phyloP scores from a whole-genome alignment of 1,284 basidiomycete genomes.

The Rhodofomes roseus region DNA sequence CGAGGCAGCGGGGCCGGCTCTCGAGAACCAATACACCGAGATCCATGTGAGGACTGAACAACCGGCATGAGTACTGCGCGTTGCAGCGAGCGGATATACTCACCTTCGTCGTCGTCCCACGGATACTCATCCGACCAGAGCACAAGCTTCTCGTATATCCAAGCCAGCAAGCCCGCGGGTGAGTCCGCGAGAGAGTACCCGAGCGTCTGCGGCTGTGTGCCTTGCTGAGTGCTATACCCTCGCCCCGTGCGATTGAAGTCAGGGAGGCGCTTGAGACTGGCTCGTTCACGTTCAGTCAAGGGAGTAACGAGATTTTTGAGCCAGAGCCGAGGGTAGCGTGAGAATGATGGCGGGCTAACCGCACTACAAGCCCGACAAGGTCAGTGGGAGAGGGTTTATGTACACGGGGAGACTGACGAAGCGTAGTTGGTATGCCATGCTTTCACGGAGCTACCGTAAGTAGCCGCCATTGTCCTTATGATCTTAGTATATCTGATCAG shows the following conservation, averaged over 20 bases:
- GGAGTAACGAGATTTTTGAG: conserved; percentile 22
- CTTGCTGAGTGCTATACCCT: conserved; percentile 41
- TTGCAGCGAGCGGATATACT: conserved; percentile 51
- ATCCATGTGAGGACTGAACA: conserved; percentile 52
- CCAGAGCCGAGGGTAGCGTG: conserved; percentile 17
- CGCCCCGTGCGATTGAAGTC: conserved; percentile 9
- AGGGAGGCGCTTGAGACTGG: no score
- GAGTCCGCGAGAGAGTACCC: conserved; percentile 54
- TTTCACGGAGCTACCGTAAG: conserved; percentile 32
- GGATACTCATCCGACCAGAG: conserved; percentile 47
- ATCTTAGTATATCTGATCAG: conserved; percentile 19
- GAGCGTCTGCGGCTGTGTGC: conserved; percentile 52
- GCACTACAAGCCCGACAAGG: conserved; percentile 12
- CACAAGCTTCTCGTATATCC: conserved; percentile 59
- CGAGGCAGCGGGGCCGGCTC: conserved; percentile 49
- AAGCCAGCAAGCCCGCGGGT: conserved; percentile 51
- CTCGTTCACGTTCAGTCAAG: conserved; percentile 13
- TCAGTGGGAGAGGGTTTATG: neutral
- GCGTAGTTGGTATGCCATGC: conserved; percentile 24
- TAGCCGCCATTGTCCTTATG: conserved; percentile 23
- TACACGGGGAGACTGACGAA: neutral
- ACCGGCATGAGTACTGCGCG: conserved; percentile 44
- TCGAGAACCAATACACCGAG: conserved; percentile 57
- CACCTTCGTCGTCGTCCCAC: conserved; percentile 51
- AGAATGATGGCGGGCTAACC: neutral